These are phyloP conservation scores for Geotrichum fermentans DNA, from an alignment of 1,139 yeast genomes.

Conservation along the genomic window DNA sequence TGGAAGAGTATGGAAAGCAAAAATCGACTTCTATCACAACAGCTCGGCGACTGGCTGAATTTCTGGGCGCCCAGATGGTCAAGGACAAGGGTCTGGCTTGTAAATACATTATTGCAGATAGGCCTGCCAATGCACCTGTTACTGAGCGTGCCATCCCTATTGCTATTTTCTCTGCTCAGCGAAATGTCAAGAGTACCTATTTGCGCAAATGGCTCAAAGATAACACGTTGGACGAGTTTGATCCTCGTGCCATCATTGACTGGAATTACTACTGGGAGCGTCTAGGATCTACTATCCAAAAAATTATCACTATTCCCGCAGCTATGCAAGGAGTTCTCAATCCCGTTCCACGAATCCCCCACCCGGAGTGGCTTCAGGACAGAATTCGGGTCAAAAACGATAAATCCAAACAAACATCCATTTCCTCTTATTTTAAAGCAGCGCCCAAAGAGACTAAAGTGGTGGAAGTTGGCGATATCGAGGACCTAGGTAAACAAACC, in stretches of 20 bases:
- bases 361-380: constrained; percentile 88
- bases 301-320: constrained; percentile 95
- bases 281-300: constrained; percentile 87
- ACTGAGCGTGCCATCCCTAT: constrained; percentile 97
- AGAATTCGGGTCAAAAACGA: constrained; percentile 58
- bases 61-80: constrained; percentile 95
- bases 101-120: constrained; percentile 83
- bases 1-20: constrained; percentile 83
- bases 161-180: constrained; percentile 85
- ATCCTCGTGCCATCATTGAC: constrained; percentile 83
- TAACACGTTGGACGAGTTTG: constrained; percentile 71
- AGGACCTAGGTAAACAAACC: constrained; percentile 54
- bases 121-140: constrained; percentile 82
- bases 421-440: constrained; percentile 53
- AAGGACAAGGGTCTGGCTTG: constrained; percentile 95
- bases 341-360: constrained; percentile 91
- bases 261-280: constrained; percentile 93
- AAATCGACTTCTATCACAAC: constrained; percentile 96
- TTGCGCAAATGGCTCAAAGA: constrained; percentile 85
- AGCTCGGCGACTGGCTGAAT: constrained; percentile 87
- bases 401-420: constrained; percentile 63
- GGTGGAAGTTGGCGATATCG: constrained; percentile 56
- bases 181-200: constrained; percentile 53
- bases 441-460: constrained; percentile 28
- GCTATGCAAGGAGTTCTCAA: constrained; percentile 85